Percentiles rank a stretch among this genome's conserved stretches.
Evolutionary conservation across 2,329 filamentous ascomycete genomes (phyloP).

Genomic region (Talaromyces rugulosus): DNA sequence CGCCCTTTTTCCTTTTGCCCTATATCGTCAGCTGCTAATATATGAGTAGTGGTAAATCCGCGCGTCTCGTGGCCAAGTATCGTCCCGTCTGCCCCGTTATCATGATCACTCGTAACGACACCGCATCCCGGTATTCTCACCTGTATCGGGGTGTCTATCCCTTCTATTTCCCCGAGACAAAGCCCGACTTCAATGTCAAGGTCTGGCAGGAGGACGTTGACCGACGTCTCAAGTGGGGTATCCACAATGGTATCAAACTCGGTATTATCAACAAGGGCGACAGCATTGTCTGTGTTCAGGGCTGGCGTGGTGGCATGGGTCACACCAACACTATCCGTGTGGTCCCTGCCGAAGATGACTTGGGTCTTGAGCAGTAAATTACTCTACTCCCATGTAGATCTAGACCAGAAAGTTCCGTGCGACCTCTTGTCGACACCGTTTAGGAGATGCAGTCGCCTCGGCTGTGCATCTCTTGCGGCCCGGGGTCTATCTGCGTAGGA

Average conservation of each 20-base stretch:
- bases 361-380: slow-evolving; percentile 28
- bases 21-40: slow-evolving; percentile 19
- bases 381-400: background rate
- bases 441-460: background rate
- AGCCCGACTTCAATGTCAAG: slow-evolving; percentile 88
- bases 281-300: slow-evolving; percentile 62
- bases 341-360: slow-evolving; percentile 45
- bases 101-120: slow-evolving; percentile 89
- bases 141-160: slow-evolving; percentile 97
- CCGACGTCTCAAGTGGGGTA: slow-evolving; percentile 94
- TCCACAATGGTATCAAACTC: slow-evolving; percentile 79
- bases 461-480: background rate
- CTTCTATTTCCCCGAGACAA: slow-evolving; percentile 87
- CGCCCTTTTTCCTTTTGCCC: background rate
- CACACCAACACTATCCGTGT: slow-evolving; percentile 62
- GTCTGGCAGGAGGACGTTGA: slow-evolving; percentile 99
- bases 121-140: slow-evolving; percentile 84
- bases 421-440: background rate
- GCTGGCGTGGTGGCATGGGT: slow-evolving; percentile 64
- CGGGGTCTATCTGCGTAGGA: background rate
- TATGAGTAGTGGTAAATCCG: slow-evolving; percentile 70
- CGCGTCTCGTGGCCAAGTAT: slow-evolving; percentile 95
- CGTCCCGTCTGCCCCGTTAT: slow-evolving; percentile 98
- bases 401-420: background rate
- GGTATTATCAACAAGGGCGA: slow-evolving; percentile 76